Evolutionary conservation across 306 rosid genomes (phyloP), one percentile per base, ranked within the genome.

Genomic region (Rosa rugosa): DNA sequence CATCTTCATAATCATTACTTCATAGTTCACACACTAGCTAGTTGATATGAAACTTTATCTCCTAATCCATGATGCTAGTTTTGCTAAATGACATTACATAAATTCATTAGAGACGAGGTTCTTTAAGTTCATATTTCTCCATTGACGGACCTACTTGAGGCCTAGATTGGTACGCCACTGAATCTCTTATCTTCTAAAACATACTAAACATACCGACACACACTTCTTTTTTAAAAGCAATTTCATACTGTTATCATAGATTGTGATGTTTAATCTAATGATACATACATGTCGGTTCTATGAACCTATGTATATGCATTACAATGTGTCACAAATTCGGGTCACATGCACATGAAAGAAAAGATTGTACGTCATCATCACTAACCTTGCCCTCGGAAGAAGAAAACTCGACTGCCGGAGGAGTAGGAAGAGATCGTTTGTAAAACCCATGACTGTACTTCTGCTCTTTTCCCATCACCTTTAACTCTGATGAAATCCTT

Each of bases 321-420:
- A 31, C 36, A 45, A 57, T 57, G 1, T 57, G 34, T 57, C 11
- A 9, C 31, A 13, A 25, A 62, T 11, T 62, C 6, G 6, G 3
- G 12, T 27, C 66, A 56, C 27, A 56, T 2, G 14, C 11, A 8
- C 54, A 5, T 13, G 36, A 50, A 50, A 1, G 1, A 14, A 49
- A 50, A 50, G n/a, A 50, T 50, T 16, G 56, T n/a, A n/a, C n/a
- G n/a, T 16, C 56, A n/a, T 11, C 36, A 31, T 31, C 23, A 80
- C 70, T 41, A 1, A 85, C 88, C 83, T 85, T 85, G 77, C 88
- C 85, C 5, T 79, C 54, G 59, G 79, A 42, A 16, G 85, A 81
- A 66, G 79, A 6, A 70, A 79, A 85, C 62, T 82, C 85, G 3
- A 85, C 49, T 5, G 88, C 88, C 0, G 85, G 88, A 79, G 85